Evolutionary conservation across 306 rosid genomes (phyloP).

Genomic region (Amphicarpaea edgeworthii): DNA sequence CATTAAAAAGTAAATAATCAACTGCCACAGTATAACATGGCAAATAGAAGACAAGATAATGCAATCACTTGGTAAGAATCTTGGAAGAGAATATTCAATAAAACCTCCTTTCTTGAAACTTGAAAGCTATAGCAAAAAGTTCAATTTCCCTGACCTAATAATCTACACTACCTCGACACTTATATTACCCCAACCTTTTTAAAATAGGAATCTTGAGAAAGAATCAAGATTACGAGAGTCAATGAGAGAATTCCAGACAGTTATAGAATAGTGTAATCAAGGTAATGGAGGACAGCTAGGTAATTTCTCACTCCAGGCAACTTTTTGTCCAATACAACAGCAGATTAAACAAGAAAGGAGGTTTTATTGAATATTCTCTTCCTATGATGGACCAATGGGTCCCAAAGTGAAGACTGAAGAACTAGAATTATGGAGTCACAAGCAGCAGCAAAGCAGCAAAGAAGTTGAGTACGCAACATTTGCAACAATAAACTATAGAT

Average conservation of each 20-base stretch:
- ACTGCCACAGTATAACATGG: too few species aligned
- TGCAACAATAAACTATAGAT: constrained; percentile 20
- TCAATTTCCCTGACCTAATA: too few species aligned
- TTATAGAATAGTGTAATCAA: neutral
- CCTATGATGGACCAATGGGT: neutral
- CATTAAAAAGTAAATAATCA: neutral
- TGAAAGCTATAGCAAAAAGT: neutral
- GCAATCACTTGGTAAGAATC: constrained; percentile 1
- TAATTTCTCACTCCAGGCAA: neutral
- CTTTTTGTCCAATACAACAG: neutral
- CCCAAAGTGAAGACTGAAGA: neutral
- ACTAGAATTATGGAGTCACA: neutral
- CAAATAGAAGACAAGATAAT: neutral
- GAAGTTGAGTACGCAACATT: constrained; percentile 7
- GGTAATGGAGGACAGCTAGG: neutral
- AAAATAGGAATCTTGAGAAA: neutral
- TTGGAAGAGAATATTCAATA: too few species aligned
- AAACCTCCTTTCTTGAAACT: too few species aligned
- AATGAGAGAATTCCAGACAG: neutral
- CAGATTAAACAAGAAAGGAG: neutral
- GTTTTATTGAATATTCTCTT: neutral
- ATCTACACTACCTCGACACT: too few species aligned
- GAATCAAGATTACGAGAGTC: neutral
- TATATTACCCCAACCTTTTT: neutral
- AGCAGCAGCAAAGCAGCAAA: neutral